phyloP scores from a whole-genome alignment of 208 protist genomes.

The Blechomonas ayalai region DNA sequence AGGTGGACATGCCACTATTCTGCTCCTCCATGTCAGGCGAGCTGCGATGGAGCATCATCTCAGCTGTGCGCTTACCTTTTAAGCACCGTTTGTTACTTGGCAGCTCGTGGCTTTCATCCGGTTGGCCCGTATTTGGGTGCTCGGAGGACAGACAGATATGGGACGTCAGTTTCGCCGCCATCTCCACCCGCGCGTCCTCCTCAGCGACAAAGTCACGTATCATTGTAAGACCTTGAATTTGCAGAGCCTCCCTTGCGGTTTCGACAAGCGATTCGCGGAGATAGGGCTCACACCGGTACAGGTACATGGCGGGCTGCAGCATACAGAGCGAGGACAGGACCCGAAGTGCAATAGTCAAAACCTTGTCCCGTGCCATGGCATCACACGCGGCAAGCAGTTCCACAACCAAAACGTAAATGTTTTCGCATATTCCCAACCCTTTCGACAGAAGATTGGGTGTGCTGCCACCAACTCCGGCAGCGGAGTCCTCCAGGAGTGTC shows the following conservation, averaged over 20 bases:
- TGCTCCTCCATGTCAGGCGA: slow-evolving; percentile 23
- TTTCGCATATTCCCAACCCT: slow-evolving; percentile 57
- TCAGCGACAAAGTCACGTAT: slow-evolving; percentile 80
- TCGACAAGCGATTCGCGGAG: slow-evolving; percentile 34
- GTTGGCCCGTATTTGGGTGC: not conserved
- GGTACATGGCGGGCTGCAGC: slow-evolving; percentile 63
- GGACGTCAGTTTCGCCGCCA: slow-evolving; percentile 28
- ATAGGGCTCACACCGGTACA: slow-evolving; percentile 36
- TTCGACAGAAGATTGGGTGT: slow-evolving; percentile 40
- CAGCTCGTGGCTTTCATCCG: not conserved
- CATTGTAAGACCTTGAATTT: slow-evolving; percentile 62
- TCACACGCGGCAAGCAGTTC: slow-evolving; percentile 32
- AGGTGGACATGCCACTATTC: slow-evolving; percentile 87
- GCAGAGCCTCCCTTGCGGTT: slow-evolving; percentile 19
- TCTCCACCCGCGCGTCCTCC: slow-evolving; percentile 64
- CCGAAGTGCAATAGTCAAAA: slow-evolving; percentile 57
- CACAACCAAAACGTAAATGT: slow-evolving; percentile 52
- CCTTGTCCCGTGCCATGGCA: slow-evolving; percentile 11
- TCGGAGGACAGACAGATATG: slow-evolving; percentile 1
- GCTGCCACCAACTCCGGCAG: slow-evolving; percentile 3
- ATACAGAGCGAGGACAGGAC: slow-evolving; percentile 76
- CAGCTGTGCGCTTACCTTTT: not conserved
- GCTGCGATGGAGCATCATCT: not conserved
- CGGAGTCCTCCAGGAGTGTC: slow-evolving; percentile 16
- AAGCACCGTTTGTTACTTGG: not conserved